These are phyloP conservation scores for Rhynchospora tenuis DNA, from an alignment of 176 grass and related monocot species.

Conservation along the genomic window DNA sequence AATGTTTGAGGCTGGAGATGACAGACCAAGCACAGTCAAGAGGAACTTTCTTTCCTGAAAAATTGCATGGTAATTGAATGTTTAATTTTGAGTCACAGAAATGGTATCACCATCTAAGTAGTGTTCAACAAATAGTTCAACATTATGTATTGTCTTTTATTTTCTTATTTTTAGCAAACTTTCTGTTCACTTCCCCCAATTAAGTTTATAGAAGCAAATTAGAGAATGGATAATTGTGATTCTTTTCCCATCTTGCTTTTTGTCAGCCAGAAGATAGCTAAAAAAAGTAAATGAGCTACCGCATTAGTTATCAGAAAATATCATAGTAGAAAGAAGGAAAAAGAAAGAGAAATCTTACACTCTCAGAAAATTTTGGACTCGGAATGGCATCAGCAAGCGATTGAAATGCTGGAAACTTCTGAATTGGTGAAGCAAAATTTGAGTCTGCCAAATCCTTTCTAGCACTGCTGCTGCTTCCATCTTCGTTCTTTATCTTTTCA, in stretches of 20 bases:
- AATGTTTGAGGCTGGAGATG: conserved; percentile 47
- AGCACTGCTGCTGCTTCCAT: conserved; percentile 3
- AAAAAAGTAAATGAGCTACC: not conserved
- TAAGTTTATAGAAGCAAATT: not conserved
- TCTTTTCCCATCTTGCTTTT: not conserved
- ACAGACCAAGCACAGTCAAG: conserved; percentile 54
- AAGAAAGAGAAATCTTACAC: conserved; percentile 48
- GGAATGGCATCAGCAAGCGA: conserved; percentile 45
- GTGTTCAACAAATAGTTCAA: not conserved
- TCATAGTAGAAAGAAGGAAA: not conserved
- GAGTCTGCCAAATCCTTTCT: conserved; percentile 6
- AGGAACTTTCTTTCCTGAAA: conserved; percentile 90
- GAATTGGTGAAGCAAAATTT: conserved; percentile 61
- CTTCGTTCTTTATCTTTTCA: conserved; percentile 25
- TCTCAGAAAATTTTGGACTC: conserved; percentile 86
- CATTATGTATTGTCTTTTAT: not conserved
- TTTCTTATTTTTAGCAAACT: not conserved
- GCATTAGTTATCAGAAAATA: not conserved
- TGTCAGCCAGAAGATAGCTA: not conserved
- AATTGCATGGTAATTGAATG: conserved; percentile 17
- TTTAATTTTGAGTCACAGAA: conserved; percentile 7
- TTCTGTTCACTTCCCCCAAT: not conserved
- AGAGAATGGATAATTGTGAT: not conserved
- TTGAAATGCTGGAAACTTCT: conserved; percentile 65
- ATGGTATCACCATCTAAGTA: not conserved